Conservation (phyloP, 2,329 filamentous ascomycete genomes). For the Didymella pinodella region DNA sequence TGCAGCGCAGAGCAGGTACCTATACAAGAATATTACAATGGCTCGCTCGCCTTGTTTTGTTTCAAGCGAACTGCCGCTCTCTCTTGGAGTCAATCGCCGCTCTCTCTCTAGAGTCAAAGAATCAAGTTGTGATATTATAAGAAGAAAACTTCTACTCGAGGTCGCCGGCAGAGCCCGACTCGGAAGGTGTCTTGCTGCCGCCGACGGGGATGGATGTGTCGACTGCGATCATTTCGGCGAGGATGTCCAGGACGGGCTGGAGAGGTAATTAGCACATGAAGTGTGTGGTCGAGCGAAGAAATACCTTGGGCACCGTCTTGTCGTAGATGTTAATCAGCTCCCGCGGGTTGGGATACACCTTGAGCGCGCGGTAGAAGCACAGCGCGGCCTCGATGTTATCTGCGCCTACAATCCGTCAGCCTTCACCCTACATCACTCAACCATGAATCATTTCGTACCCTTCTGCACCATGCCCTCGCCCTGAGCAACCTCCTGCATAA, state of each 20-base stretch:
- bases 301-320: constrained; percentile 94
- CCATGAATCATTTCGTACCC: constrained; percentile 61
- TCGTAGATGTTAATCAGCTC: constrained; percentile 98
- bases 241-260: constrained; percentile 88
- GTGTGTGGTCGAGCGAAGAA: not conserved
- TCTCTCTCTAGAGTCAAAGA: no score
- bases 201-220: constrained; percentile 68
- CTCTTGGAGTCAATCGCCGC: no score
- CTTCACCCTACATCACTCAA: not conserved
- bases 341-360: constrained; percentile 93
- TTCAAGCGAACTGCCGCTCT: no score
- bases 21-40: constrained; percentile 49
- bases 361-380: constrained; percentile 97
- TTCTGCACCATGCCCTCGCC: constrained; percentile 85
- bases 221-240: constrained; percentile 97
- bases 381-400: constrained; percentile 83
- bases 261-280: constrained; percentile 23
- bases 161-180: constrained; percentile 45
- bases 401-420: constrained; percentile 59
- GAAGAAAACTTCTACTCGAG: constrained; percentile 38
- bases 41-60: constrained; percentile 27
- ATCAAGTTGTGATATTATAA: no score
- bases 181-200: constrained; percentile 48
- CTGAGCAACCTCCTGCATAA: constrained; percentile 91
- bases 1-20: constrained; percentile 38